Evolutionary conservation across 2,329 filamentous ascomycete genomes (phyloP).

Genomic region (Fusarium torreyae): DNA sequence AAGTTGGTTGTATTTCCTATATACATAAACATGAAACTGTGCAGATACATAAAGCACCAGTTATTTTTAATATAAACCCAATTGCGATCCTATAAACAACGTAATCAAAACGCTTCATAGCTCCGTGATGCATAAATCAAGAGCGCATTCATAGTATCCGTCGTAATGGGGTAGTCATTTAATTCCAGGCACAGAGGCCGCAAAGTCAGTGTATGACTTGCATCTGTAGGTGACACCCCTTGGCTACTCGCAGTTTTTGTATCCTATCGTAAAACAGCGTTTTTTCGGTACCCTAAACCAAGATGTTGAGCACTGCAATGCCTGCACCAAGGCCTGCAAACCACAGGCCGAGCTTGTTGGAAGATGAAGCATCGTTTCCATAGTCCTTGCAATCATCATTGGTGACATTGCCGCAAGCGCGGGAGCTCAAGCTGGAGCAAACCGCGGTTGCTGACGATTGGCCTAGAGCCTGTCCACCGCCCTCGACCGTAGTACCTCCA

Average conservation of each 20-base stretch:
- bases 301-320: conserved; percentile 28
- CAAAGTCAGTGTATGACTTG: neutral
- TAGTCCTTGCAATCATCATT: conserved; percentile 57
- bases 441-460: conserved; percentile 66
- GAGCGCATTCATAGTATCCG: conserved; percentile 23
- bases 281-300: conserved; percentile 21
- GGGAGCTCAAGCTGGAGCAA: conserved; percentile 69
- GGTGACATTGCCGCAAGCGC: conserved; percentile 65
- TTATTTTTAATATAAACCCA: conserved; percentile 8
- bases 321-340: conserved; percentile 29
- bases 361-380: conserved; percentile 35
- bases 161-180: conserved; percentile 8
- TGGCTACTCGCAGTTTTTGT: neutral
- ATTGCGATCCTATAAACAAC: conserved; percentile 22
- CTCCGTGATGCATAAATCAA: conserved; percentile 1
- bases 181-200: neutral
- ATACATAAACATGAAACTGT: conserved; percentile 8
- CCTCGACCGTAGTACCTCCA: conserved; percentile 67
- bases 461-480: conserved; percentile 58
- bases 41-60: conserved; percentile 4
- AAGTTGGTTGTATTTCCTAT: neutral
- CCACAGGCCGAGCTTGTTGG: conserved; percentile 23
- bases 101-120: conserved; percentile 29
- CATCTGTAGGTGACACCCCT: neutral
- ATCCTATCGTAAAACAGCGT: neutral